Base-by-base conservation (phyloP, 768 basidiomycete species). In the Pleurotus giganteus region DNA sequence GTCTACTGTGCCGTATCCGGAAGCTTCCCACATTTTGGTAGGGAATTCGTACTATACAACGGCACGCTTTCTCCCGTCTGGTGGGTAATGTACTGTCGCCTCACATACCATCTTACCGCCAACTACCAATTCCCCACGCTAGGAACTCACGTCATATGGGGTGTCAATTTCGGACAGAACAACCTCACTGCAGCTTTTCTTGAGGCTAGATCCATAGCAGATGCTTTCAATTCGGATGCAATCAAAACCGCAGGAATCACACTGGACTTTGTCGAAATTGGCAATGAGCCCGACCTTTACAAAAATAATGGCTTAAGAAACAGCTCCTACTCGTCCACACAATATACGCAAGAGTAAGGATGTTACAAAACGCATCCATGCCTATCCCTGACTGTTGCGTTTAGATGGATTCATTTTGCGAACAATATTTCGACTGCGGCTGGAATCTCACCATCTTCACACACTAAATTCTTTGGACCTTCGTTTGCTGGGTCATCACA, bases 221-320 rank as follows among this genome's bases (percentile, higher is more conserved):
- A 71, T 34, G 79, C 79, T 0, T 86, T 86, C 58, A 53, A 67
- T n/a, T 74, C 74, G 3, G 46, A 69, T 1, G 65, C 69, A 2
- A 62, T 84, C 27, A 66, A 61, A 37, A 44, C 61, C 41, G 69
- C 76, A 0, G 71, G 74, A 11, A 77, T 85, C 36, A 69, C 67
- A 1, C 71, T 85, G 17, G 82, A 84, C 53, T 74, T 76, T n/a
- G 71, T 86, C 52, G 82, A 86, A 60, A 74, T 83, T 43, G 84
- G 84, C 9, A 85, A 87, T 47, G 83, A 86, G 42, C 71, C 83
- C 0, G 82, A 86, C 63, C 63, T 85, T 9, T 86, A 84, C 63
- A 39, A 32, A 17, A 68, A 67, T 53, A 81, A 82, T 54, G 78
- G 77, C 2, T 63, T 68, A 11, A 71, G 83, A 47, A 34, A 21